A percentile compares a stretch with the other conserved stretches of the same genome.
phyloP scores from a whole-genome alignment of 306 rosid genomes.

The Dryas drummondii region DNA sequence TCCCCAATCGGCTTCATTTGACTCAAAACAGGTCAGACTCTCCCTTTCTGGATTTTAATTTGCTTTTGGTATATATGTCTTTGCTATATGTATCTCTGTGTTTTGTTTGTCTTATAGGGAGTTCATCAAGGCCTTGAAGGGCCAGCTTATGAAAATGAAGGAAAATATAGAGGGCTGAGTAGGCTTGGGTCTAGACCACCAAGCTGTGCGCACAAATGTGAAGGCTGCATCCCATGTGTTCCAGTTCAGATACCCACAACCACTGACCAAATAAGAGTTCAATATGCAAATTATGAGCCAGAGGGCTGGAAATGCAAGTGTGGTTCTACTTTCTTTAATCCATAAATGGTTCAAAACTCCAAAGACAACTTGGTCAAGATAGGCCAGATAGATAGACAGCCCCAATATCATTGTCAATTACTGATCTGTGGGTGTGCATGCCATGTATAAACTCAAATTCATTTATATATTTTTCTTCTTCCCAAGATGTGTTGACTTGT shows the following conservation, averaged over 20 bases:
- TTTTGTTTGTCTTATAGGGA: slow-evolving; percentile 14
- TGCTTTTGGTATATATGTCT: not conserved
- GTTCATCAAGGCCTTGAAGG: slow-evolving; percentile 12
- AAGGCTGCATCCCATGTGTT: slow-evolving; percentile 36
- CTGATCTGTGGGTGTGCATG: too few relatives aligned
- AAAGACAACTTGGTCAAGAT: not conserved
- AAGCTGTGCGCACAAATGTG: slow-evolving; percentile 34
- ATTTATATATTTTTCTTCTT: too few relatives aligned
- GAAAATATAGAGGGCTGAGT: slow-evolving; percentile 16
- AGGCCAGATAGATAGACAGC: too few relatives aligned
- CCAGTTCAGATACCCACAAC: slow-evolving; percentile 36
- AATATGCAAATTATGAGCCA: slow-evolving; percentile 39
- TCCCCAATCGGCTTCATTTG: slow-evolving; percentile 4
- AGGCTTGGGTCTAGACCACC: slow-evolving; percentile 47
- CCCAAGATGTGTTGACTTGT: too few relatives aligned
- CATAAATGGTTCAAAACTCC: slow-evolving; percentile 17
- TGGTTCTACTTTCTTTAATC: slow-evolving; percentile 34
- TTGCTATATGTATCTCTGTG: not conserved
- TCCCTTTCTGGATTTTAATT: not conserved
- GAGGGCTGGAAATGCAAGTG: slow-evolving; percentile 52
- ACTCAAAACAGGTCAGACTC: slow-evolving; percentile 22
- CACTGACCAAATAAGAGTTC: slow-evolving; percentile 23
- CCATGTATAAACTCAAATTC: too few relatives aligned
- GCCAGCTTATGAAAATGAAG: not conserved
- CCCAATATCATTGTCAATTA: too few relatives aligned